phyloP scores from a whole-genome alignment of 2,329 filamentous ascomycete species.

The Zasmidium cellare region DNA sequence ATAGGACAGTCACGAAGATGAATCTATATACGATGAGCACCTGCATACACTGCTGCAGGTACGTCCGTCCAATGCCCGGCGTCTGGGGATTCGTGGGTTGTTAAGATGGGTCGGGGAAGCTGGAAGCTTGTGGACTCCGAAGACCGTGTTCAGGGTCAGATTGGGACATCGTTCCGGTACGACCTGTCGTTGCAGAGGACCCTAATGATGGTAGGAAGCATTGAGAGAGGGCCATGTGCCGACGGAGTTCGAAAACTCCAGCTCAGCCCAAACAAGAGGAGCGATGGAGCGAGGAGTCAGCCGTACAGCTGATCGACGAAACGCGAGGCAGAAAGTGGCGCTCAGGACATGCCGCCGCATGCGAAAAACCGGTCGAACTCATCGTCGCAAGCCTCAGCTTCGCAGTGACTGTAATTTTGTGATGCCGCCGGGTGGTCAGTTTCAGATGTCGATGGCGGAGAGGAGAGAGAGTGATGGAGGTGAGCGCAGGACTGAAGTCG shows the following conservation, averaged over 20 bases:
- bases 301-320: neutral
- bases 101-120: neutral
- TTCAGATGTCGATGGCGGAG: conserved; percentile 13
- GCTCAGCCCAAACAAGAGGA: neutral
- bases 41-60: neutral
- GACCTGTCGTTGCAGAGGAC: too few relatives aligned
- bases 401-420: conserved; percentile 2
- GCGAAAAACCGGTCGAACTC: neutral
- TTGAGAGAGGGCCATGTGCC: neutral
- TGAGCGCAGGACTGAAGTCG: neutral
- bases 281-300: neutral
- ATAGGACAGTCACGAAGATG: neutral
- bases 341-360: neutral
- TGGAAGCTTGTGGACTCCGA: neutral
- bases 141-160: neutral
- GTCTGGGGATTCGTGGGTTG: neutral
- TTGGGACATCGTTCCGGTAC: neutral
- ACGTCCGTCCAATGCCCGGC: neutral
- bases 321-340: neutral
- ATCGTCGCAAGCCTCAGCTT: neutral
- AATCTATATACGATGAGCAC: neutral
- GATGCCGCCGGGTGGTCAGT: conserved; percentile 7
- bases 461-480: neutral
- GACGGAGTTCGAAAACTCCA: neutral
- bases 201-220: too few relatives aligned